A percentile compares a stretch with the other conserved stretches of the same genome.
phyloP scores from a whole-genome alignment of 2,329 filamentous ascomycete genomes.

The Samsoniella hepiali region DNA sequence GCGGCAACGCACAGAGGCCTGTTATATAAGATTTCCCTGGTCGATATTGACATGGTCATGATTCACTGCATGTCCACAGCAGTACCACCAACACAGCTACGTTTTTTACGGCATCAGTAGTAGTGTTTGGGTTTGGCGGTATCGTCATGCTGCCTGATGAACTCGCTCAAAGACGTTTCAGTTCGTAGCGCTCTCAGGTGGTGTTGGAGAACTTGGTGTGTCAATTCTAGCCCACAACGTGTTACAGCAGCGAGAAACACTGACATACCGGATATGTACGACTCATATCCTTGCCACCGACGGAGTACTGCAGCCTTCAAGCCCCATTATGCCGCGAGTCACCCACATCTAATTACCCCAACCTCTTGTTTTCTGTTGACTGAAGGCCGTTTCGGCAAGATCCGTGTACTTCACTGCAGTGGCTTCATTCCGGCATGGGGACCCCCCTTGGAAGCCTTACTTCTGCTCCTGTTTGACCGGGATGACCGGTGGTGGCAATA shows the following conservation, averaged over 20 bases:
- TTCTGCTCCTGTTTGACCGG: neutral
- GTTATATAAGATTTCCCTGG: neutral
- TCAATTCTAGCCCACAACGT: no score
- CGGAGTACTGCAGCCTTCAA: neutral
- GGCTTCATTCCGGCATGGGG: neutral
- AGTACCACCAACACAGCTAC: neutral
- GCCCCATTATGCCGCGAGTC: slow-evolving; percentile 1
- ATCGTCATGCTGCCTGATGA: neutral
- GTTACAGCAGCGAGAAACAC: neutral
- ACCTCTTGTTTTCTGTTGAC: neutral
- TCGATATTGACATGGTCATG: neutral
- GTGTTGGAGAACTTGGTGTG: no score
- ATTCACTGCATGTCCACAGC: slow-evolving; percentile 3
- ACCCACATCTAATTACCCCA: slow-evolving; percentile 1
- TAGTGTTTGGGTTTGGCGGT: neutral
- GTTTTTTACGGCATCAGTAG: neutral
- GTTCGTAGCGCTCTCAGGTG: neutral
- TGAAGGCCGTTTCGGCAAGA: neutral
- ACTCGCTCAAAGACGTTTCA: no score
- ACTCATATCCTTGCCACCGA: slow-evolving; percentile 1
- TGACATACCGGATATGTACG: neutral
- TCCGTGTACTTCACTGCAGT: neutral
- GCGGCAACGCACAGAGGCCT: neutral
- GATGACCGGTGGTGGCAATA: neutral
- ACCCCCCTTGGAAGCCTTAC: neutral